Evolutionary conservation across 2,329 filamentous ascomycete genomes (phyloP), one percentile per base, ranked within the genome.

Genomic region (Stachybotrys chlorohalonatus): DNA sequence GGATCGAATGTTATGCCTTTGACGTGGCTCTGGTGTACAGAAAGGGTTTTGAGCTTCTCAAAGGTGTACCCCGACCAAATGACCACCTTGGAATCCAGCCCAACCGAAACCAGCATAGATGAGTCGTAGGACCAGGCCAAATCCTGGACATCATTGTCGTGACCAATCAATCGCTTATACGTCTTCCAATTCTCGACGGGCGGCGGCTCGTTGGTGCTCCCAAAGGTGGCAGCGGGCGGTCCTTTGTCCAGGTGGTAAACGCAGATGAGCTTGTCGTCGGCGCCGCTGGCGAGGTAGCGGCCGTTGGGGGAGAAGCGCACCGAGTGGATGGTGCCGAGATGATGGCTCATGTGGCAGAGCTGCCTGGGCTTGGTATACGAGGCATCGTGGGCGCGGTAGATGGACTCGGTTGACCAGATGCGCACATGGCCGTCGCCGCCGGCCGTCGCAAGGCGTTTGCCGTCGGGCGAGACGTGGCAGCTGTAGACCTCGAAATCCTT

Each of bases 401-500:
- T 90, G 55, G 94, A 87, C 63, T 97, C 93, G 56, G 90, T 96
- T 24, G 93, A 96, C 94, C 94, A 99, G 64, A 99, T 89, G 60
- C 95, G 88, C 57, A 99, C 94, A 70, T 96, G 90, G 67, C 94
- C 93, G 78, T 99, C 94, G 81, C 94, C 93, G 64, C 92, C 94
- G 58, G 93, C 94, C 17, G 94, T 97, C 51, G 93, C 94, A 55
- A 99, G 81, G 60, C 94, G 85, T 67, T 85, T 87, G 61, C 93
- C 94, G 74, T 99, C 94, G 13, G 94, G 90, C 31, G 94, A 99
- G 60, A 99, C 85, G 78, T 97, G 90, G 71, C 93, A 97, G 75
- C 90, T 96, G 76, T 97, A 99, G 61, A 97, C 93, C 74, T 99
- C 94, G 68, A 95, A 95, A 70, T 97, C 92, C 69, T 96, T 97